A percentile compares a stretch with the other conserved stretches of the same genome.
phyloP scores from a whole-genome alignment of 257 asterid genomes.

The Primulina eburnea region DNA sequence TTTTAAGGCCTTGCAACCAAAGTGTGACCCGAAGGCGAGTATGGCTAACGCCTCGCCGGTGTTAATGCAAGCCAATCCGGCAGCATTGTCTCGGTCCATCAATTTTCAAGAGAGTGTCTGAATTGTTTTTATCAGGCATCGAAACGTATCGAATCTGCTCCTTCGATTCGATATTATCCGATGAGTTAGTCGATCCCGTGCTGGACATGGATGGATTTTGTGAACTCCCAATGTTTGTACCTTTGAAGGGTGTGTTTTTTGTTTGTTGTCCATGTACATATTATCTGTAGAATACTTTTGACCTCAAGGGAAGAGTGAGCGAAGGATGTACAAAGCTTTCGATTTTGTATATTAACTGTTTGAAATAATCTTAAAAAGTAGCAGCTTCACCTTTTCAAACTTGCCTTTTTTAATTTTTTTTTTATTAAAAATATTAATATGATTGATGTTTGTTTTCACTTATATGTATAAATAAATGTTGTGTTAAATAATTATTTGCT shows the following conservation, averaged over 20 bases:
- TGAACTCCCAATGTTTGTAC: not conserved
- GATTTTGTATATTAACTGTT: not conserved
- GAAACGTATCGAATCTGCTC: too few species aligned
- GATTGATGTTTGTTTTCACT: too few species aligned
- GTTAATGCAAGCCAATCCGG: constrained; percentile 68
- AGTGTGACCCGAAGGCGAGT: constrained; percentile 36
- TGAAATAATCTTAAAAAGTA: not conserved
- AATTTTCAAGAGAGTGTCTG: constrained; percentile 56
- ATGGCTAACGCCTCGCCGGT: constrained; percentile 26
- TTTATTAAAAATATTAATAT: too few species aligned
- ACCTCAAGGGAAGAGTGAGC: not conserved
- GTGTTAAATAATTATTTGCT: too few species aligned
- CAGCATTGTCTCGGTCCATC: constrained; percentile 70
- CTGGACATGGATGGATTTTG: not conserved
- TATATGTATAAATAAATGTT: too few species aligned
- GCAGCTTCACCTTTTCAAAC: not conserved
- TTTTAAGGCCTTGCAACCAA: constrained; percentile 62
- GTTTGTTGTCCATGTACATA: not conserved
- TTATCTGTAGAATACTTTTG: not conserved
- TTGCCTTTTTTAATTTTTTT: not conserved
- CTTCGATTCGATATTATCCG: too few species aligned
- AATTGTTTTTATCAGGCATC: constrained; percentile 3
- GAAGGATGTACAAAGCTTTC: not conserved
- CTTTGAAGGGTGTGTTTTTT: not conserved
- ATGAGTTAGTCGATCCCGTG: too few species aligned